Conservation (phyloP, 1,139 yeast species). For the Suhomyces taliae region DNA sequence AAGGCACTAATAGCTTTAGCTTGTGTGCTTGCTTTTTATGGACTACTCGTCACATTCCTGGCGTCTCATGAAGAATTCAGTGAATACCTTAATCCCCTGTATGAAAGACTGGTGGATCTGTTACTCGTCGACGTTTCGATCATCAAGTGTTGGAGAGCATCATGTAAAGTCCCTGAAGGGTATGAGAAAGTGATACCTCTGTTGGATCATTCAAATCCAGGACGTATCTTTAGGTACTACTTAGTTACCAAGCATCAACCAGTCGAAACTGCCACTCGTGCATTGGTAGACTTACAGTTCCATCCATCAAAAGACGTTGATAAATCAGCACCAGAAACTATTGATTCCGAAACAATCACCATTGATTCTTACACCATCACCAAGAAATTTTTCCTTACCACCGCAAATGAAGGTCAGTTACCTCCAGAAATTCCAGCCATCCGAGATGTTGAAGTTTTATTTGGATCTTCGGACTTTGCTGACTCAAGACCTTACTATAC, state of each 20-base stretch:
- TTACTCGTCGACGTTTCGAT: conserved; percentile 14
- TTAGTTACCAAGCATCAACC: conserved; percentile 14
- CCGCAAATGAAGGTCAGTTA: conserved; percentile 9
- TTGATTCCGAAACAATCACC: conserved; percentile 3
- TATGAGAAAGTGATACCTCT: conserved; percentile 15
- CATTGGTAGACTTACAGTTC: conserved; percentile 17
- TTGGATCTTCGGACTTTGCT: conserved; percentile 23
- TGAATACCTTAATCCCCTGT: conserved; percentile 1
- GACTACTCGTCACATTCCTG: not conserved
- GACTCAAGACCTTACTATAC: conserved; percentile 17
- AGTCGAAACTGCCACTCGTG: conserved; percentile 12
- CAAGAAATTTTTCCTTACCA: conserved; percentile 11
- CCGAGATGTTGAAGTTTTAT: conserved; percentile 27
- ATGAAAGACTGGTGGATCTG: conserved; percentile 2
- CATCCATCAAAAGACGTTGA: conserved; percentile 1
- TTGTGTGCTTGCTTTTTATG: not conserved
- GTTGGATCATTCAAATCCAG: conserved; percentile 9
- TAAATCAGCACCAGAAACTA: not conserved
- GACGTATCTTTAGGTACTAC: conserved; percentile 15
- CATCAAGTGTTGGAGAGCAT: conserved; percentile 13
- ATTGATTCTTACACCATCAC: conserved; percentile 8
- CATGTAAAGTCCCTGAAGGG: conserved; percentile 14
- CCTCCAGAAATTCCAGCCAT: conserved; percentile 16
- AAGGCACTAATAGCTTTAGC: conserved; percentile 4
- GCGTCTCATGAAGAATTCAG: not conserved